Percentiles rank a stretch among this genome's conserved stretches.
Evolutionary conservation across 1,284 basidiomycete genomes (phyloP).

Genomic region (Boletus calvinii): DNA sequence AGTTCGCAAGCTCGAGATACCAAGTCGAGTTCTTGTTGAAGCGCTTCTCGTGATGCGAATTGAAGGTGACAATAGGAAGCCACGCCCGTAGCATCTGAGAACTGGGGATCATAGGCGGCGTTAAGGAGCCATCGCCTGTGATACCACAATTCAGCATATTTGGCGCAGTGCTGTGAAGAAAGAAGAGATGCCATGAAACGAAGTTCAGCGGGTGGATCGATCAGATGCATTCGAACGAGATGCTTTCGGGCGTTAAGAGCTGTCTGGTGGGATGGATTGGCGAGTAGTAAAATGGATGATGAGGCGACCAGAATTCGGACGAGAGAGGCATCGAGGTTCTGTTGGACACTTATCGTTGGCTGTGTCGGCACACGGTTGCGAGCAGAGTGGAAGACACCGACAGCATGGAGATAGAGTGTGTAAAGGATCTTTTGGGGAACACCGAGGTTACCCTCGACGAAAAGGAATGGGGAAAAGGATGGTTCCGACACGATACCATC

Average conservation of each 20-base stretch:
- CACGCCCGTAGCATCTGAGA: neutral
- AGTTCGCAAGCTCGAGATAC: conserved; percentile 49
- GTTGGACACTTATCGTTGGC: neutral
- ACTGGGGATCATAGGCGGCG: conserved; percentile 21
- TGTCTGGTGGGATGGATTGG: conserved; percentile 66
- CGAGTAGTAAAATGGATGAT: conserved; percentile 52
- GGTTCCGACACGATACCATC: conserved; percentile 1
- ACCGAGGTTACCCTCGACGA: conserved; percentile 59
- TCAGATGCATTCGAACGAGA: conserved; percentile 39
- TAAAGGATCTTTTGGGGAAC: conserved; percentile 58
- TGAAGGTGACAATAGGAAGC: conserved; percentile 3
- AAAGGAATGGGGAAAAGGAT: conserved; percentile 46
- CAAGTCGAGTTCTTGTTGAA: conserved; percentile 47
- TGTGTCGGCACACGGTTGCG: conserved; percentile 5
- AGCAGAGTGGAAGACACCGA: conserved; percentile 36
- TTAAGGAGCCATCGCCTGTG: conserved; percentile 62
- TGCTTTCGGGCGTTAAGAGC: conserved; percentile 59
- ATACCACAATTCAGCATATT: conserved; percentile 65
- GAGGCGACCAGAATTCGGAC: conserved; percentile 28
- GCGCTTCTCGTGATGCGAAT: conserved; percentile 28
- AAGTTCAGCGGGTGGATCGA: conserved; percentile 47
- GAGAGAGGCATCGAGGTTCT: conserved; percentile 1
- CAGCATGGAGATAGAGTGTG: conserved; percentile 48
- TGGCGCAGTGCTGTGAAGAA: conserved; percentile 52
- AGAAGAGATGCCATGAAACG: conserved; percentile 46